Evolutionary conservation across 2,329 filamentous ascomycete species (phyloP).

Genomic region (Helotiales sp.): DNA sequence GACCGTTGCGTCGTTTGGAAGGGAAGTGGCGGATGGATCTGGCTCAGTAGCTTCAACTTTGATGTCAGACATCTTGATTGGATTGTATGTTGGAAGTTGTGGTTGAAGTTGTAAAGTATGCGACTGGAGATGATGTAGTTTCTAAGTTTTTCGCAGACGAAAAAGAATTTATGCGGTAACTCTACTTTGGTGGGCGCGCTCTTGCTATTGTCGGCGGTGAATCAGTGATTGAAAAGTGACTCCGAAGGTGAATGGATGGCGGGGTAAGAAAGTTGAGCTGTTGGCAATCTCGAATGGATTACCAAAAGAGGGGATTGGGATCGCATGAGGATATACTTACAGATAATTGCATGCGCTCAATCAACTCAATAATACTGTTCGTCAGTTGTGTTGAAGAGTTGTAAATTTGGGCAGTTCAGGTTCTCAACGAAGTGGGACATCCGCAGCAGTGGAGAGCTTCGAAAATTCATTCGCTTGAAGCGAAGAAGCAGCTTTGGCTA

Average conservation of each 20-base stretch:
- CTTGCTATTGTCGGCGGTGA: conserved; percentile 17
- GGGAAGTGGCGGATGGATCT: conserved; percentile 33
- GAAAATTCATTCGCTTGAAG: conserved; percentile 7
- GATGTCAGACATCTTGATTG: conserved; percentile 36
- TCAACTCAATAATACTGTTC: not conserved
- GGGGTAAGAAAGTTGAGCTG: conserved; percentile 33
- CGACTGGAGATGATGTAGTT: not conserved
- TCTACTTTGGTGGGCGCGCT: conserved; percentile 5
- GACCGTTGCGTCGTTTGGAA: conserved; percentile 30
- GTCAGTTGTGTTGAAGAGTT: not conserved
- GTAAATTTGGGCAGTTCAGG: not conserved
- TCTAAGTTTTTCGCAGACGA: not conserved
- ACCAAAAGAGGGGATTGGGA: not conserved
- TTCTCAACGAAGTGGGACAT: conserved; percentile 4
- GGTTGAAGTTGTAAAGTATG: conserved; percentile 5
- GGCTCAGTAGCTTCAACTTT: conserved; percentile 34
- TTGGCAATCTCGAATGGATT: not conserved
- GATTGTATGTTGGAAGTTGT: conserved; percentile 1
- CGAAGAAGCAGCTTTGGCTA: not conserved
- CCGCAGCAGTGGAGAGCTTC: not conserved
- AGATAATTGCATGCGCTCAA: not conserved
- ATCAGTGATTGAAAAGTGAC: conserved; percentile 24
- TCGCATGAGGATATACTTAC: conserved; percentile 8
- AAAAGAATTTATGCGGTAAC: conserved; percentile 3
- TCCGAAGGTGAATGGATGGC: conserved; percentile 32